Percentiles rank a stretch among this genome's conserved stretches.
Conservation (phyloP, 306 rosid species). For the Gillenia trifoliata region DNA sequence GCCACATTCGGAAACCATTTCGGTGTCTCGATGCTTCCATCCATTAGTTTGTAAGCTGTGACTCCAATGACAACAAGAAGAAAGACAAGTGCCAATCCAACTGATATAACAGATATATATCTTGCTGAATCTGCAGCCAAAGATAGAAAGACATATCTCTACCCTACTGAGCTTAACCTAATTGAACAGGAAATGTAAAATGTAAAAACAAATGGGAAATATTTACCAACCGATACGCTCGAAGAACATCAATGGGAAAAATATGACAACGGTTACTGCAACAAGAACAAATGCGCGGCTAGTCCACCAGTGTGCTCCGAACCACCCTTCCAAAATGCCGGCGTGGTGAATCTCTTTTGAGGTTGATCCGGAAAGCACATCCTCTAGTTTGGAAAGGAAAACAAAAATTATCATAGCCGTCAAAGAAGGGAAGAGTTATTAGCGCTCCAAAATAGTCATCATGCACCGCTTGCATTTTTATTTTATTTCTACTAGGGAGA, state of each 20-base stretch:
- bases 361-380: conserved; percentile 40
- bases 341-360: conserved; percentile 30
- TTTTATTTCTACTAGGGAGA: too few species aligned
- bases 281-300: conserved; percentile 35
- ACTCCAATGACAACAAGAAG: conserved; percentile 33
- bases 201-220: not conserved
- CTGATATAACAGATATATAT: conserved; percentile 31
- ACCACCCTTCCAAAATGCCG: conserved; percentile 43
- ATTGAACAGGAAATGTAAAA: not conserved
- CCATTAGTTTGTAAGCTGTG: conserved; percentile 21
- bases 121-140: conserved; percentile 35
- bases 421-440: not conserved
- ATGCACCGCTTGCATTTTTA: too few species aligned
- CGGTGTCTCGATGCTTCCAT: conserved; percentile 32
- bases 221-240: conserved; percentile 32
- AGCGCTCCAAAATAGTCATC: too few species aligned
- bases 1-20: conserved; percentile 26
- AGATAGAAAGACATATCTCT: not conserved
- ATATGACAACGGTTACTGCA: conserved; percentile 21
- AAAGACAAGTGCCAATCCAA: conserved; percentile 38
- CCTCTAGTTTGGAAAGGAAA: conserved; percentile 9
- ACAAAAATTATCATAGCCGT: not conserved
- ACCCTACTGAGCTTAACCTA: not conserved
- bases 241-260: conserved; percentile 32
- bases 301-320: conserved; percentile 46